A percentile compares a stretch with the other conserved stretches of the same genome.
Conservation (phyloP, 495 filamentous ascomycete species). For the Daldinia loculata region DNA sequence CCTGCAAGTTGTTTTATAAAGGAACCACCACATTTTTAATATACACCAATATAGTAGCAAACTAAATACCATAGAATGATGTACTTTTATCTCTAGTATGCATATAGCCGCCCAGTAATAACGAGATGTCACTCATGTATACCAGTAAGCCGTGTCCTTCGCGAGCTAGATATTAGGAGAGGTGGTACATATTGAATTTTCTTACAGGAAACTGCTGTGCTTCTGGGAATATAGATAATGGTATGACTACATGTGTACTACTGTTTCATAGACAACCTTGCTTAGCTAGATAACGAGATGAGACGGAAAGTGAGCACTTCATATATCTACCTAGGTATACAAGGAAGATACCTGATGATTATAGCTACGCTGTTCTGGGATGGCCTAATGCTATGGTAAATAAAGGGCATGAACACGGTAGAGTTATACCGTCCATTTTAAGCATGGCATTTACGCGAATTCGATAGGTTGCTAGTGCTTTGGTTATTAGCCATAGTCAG, state of each 20-base stretch:
- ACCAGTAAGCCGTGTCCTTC: neutral
- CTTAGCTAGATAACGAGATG: neutral
- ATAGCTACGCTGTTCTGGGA: neutral
- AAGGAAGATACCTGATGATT: neutral
- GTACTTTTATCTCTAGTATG: conserved; percentile 15
- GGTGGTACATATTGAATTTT: conserved; percentile 1
- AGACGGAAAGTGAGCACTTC: conserved; percentile 4
- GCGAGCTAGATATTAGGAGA: conserved; percentile 5
- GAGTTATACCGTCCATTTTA: neutral
- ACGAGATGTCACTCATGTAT: neutral
- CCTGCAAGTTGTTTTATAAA: no score
- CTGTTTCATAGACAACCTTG: conserved; percentile 31
- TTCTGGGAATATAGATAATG: conserved; percentile 4
- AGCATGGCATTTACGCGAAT: neutral
- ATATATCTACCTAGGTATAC: neutral
- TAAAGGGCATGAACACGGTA: neutral
- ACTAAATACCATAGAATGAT: neutral
- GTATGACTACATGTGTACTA: conserved; percentile 29
- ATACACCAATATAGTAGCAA: neutral
- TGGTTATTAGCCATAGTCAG: conserved; percentile 4
- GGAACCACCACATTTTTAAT: neutral
- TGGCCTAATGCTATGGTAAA: neutral
- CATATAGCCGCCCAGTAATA: conserved; percentile 20
- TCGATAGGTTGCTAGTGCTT: neutral
- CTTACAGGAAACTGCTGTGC: conserved; percentile 11